phyloP scores from a whole-genome alignment of 1,139 yeast species.

The Taphrina deformans region DNA sequence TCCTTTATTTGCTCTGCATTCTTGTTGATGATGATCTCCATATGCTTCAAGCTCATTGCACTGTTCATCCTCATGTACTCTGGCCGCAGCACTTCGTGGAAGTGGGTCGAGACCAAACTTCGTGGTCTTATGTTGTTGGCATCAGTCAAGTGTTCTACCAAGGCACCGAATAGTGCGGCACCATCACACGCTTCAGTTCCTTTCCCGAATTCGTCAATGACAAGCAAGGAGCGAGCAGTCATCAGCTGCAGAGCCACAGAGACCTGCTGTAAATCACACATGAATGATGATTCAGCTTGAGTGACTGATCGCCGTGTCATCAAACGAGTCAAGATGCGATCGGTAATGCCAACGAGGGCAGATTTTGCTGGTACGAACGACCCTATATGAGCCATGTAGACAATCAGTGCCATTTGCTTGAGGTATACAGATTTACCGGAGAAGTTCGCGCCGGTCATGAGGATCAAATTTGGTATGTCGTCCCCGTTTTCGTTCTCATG shows the following conservation, averaged over 20 bases:
- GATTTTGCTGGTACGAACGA: slow-evolving; percentile 77
- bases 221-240: slow-evolving; percentile 75
- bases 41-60: slow-evolving; percentile 37
- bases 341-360: slow-evolving; percentile 80
- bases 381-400: slow-evolving; percentile 70
- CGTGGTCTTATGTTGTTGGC: slow-evolving; percentile 44
- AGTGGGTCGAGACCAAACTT: slow-evolving; percentile 49
- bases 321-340: slow-evolving; percentile 88
- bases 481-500: slow-evolving; percentile 36
- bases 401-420: slow-evolving; percentile 84
- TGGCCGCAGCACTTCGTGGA: slow-evolving; percentile 44
- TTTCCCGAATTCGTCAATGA: slow-evolving; percentile 92
- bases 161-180: slow-evolving; percentile 50
- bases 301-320: slow-evolving; percentile 51
- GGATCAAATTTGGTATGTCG: slow-evolving; percentile 64
- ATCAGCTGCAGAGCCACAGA: slow-evolving; percentile 87
- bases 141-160: slow-evolving; percentile 44
- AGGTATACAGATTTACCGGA: slow-evolving; percentile 97
- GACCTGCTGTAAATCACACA: slow-evolving; percentile 98
- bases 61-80: neutral
- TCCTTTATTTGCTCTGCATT: slow-evolving; percentile 4
- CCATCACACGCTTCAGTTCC: slow-evolving; percentile 80
- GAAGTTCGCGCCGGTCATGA: slow-evolving; percentile 97
- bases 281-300: slow-evolving; percentile 58
- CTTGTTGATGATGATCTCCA: slow-evolving; percentile 40